Percentiles rank a stretch among this genome's conserved stretches.
phyloP scores from a whole-genome alignment of 768 basidiomycete genomes.

The Podaxis sp. region DNA sequence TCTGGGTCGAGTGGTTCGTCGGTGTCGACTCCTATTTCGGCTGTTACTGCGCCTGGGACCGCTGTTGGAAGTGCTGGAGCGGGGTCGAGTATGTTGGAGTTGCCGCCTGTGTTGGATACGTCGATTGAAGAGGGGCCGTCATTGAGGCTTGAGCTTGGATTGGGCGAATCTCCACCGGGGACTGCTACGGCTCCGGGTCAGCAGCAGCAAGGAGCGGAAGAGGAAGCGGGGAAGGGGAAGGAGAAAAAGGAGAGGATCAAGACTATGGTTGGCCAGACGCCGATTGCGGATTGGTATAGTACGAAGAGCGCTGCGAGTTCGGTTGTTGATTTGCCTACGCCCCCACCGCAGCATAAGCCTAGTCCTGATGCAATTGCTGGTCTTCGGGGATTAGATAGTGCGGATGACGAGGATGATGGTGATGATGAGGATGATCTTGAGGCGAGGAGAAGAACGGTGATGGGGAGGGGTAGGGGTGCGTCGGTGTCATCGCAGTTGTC shows the following conservation, averaged over 20 bases:
- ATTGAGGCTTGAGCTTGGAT: slow-evolving; percentile 39
- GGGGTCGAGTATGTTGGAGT: slow-evolving; percentile 29
- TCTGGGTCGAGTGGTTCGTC: slow-evolving; percentile 46
- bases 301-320: slow-evolving; percentile 25
- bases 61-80: slow-evolving; percentile 13
- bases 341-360: neutral
- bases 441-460: neutral
- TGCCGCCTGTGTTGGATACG: slow-evolving; percentile 62
- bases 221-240: slow-evolving; percentile 12
- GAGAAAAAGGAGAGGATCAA: slow-evolving; percentile 17
- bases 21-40: slow-evolving; percentile 49
- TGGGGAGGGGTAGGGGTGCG: slow-evolving; percentile 21
- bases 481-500: slow-evolving; percentile 34
- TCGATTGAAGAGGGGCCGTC: slow-evolving; percentile 54
- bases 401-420: neutral
- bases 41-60: slow-evolving; percentile 57
- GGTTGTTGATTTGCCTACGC: slow-evolving; percentile 16
- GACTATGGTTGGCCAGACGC: slow-evolving; percentile 28
- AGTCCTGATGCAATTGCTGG: neutral
- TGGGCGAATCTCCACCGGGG: slow-evolving; percentile 32
- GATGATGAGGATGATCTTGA: slow-evolving; percentile 15
- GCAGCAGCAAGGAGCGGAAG: neutral
- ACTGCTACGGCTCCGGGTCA: slow-evolving; percentile 17
- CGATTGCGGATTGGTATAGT: slow-evolving; percentile 37
- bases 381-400: neutral